phyloP scores from a whole-genome alignment of 768 basidiomycete genomes.

The Termitomyces bulborhizus region DNA sequence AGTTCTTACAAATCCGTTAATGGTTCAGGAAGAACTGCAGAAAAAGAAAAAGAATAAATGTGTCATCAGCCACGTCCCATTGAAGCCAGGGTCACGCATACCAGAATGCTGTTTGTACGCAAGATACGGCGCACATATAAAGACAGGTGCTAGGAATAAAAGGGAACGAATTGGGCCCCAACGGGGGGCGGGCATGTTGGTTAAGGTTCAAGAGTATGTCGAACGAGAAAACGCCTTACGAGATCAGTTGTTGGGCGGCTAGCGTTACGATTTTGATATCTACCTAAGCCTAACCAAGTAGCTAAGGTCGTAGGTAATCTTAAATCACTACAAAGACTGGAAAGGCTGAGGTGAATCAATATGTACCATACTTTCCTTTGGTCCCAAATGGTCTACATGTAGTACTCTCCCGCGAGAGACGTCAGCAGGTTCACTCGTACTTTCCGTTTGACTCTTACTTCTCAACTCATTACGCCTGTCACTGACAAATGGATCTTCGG shows the following conservation, averaged over 20 bases:
- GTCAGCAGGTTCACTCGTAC: too few species aligned
- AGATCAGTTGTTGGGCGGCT: not conserved
- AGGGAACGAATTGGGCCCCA: conserved; percentile 62
- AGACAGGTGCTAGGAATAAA: conserved; percentile 45
- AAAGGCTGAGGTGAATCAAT: too few species aligned
- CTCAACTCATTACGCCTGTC: too few species aligned
- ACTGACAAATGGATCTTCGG: too few species aligned
- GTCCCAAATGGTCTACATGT: too few species aligned
- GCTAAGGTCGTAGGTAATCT: too few species aligned
- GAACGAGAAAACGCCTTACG: not conserved
- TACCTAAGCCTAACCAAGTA: too few species aligned
- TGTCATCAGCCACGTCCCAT: conserved; percentile 4
- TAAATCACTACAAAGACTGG: too few species aligned
- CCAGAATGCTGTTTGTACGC: conserved; percentile 45
- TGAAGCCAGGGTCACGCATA: conserved; percentile 20
- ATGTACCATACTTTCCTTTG: too few species aligned
- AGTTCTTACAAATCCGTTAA: conserved; percentile 43
- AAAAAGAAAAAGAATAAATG: conserved; percentile 1
- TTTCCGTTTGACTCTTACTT: too few species aligned
- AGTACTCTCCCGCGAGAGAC: too few species aligned
- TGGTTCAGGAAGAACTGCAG: conserved; percentile 51
- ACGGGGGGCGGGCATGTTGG: conserved; percentile 17
- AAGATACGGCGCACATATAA: conserved; percentile 42
- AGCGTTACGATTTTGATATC: too few species aligned
- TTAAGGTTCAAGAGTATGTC: not conserved